Evolutionary conservation across 2,329 filamentous ascomycete genomes (phyloP).

Genomic region (Calonectria crousiana): DNA sequence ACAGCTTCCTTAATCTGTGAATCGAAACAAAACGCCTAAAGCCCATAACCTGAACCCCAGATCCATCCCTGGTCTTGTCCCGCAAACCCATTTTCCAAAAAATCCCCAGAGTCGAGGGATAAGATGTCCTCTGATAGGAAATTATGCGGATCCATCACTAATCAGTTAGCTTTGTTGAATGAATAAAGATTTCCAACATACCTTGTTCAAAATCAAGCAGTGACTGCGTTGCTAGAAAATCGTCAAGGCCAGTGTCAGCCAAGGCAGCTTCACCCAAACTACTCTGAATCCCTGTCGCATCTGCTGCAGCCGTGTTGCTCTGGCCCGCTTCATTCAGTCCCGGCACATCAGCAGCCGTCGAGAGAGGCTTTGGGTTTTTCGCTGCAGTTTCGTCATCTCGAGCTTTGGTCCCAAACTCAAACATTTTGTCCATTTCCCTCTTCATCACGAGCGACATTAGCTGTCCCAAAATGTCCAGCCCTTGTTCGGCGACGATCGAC

Average conservation of each 20-base stretch:
- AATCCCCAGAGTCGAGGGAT: background rate
- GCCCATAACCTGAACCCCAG: constrained; percentile 11
- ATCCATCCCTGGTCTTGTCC: constrained; percentile 30
- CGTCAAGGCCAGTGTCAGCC: background rate
- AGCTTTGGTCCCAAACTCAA: constrained; percentile 22
- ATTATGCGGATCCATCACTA: background rate
- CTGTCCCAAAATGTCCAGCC: constrained; percentile 34
- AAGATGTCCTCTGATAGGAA: background rate
- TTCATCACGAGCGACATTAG: constrained; percentile 38
- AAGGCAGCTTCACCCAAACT: background rate
- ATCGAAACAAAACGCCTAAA: background rate
- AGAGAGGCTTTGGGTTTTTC: background rate
- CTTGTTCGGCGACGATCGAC: constrained; percentile 40
- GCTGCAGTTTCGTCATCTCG: background rate
- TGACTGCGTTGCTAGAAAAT: background rate
- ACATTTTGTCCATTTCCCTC: constrained; percentile 36
- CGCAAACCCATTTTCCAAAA: background rate
- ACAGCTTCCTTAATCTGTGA: too few relatives aligned
- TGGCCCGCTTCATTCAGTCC: background rate
- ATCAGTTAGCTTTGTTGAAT: background rate
- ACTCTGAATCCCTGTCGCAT: too few relatives aligned
- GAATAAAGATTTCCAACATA: background rate
- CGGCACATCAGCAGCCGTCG: background rate
- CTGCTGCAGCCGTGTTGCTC: too few relatives aligned
- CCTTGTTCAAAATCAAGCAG: background rate